phyloP scores from a whole-genome alignment of 805 yeast genomes.

The Grigorovia yakushimaensis region DNA sequence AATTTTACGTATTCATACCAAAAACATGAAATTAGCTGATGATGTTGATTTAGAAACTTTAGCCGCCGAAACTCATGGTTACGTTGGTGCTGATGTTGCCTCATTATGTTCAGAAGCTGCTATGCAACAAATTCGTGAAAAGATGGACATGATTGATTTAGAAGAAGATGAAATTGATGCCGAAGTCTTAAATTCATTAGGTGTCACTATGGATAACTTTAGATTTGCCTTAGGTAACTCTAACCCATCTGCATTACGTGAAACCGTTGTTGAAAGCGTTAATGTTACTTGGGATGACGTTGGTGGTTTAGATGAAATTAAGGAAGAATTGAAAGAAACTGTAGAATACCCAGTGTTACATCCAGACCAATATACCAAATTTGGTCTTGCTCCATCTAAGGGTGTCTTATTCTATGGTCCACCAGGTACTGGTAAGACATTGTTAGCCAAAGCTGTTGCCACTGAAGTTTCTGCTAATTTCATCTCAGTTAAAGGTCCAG shows the following conservation, averaged over 20 bases:
- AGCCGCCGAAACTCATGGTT: slow-evolving; percentile 98
- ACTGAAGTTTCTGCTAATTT: slow-evolving; percentile 98
- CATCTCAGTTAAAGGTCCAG: slow-evolving; percentile 56
- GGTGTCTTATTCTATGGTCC: slow-evolving; percentile 99
- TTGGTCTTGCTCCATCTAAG: slow-evolving; percentile 94
- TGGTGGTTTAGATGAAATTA: slow-evolving; percentile 95
- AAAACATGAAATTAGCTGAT: slow-evolving; percentile 92
- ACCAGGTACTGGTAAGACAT: slow-evolving; percentile 99
- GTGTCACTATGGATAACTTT: slow-evolving; percentile 98
- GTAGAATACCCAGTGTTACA: slow-evolving; percentile 98
- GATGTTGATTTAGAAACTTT: slow-evolving; percentile 94
- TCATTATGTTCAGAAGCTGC: slow-evolving; percentile 99
- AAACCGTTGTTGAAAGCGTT: slow-evolving; percentile 97
- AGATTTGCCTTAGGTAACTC: slow-evolving; percentile 96
- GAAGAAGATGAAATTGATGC: slow-evolving; percentile 74
- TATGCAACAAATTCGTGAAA: slow-evolving; percentile 99
- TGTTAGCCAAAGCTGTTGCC: slow-evolving; percentile 97
- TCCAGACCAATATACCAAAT: slow-evolving; percentile 97
- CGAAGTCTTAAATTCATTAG: slow-evolving; percentile 88
- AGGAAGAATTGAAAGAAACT: slow-evolving; percentile 95
- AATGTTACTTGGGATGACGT: slow-evolving; percentile 99
- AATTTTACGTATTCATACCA: slow-evolving; percentile 93
- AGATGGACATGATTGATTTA: slow-evolving; percentile 78
- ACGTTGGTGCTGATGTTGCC: slow-evolving; percentile 98
- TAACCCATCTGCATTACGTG: slow-evolving; percentile 98